A percentile compares a stretch with the other conserved stretches of the same genome.
phyloP scores from a whole-genome alignment of 2,329 filamentous ascomycete species.

The Colletotrichum liaoningense region DNA sequence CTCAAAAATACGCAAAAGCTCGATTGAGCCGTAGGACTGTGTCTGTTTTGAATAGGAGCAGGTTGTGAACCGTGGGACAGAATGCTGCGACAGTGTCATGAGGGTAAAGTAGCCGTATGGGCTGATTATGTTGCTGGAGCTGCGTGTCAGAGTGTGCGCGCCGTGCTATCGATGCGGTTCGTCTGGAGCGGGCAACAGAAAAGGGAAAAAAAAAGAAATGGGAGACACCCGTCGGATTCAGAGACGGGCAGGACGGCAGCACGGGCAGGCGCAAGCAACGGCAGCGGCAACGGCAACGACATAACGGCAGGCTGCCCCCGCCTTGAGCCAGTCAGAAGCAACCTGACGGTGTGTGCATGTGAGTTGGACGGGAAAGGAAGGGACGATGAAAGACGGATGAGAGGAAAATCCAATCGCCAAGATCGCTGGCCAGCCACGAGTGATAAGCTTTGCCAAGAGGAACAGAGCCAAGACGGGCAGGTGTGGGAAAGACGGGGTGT shows the following conservation, averaged over 20 bases:
- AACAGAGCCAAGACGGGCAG: constrained; percentile 38
- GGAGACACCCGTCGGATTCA: not conserved
- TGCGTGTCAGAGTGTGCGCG: not conserved
- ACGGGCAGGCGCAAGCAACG: not conserved
- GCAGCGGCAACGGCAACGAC: not conserved
- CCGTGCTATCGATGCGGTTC: constrained; percentile 5
- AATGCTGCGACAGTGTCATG: not conserved
- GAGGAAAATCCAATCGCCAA: constrained; percentile 26
- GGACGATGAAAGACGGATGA: constrained; percentile 1
- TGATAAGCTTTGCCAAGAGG: constrained; percentile 51
- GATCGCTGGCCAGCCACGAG: constrained; percentile 40
- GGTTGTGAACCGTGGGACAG: not conserved
- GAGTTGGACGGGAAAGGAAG: not conserved
- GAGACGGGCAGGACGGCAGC: not conserved
- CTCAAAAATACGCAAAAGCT: not conserved
- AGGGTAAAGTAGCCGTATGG: not conserved
- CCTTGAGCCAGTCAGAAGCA: constrained; percentile 6
- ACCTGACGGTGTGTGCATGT: not conserved
- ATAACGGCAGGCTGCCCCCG: not conserved
- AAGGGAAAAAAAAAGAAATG: not conserved
- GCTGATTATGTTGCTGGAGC: not conserved
- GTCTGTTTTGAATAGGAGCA: not conserved
- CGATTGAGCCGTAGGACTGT: not conserved
- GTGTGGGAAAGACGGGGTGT: constrained; percentile 35
- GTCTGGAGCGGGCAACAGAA: constrained; percentile 5